These are phyloP conservation scores for Digitaria exilis DNA, from an alignment of 202 grass and related monocot species.

Conservation along the genomic window DNA sequence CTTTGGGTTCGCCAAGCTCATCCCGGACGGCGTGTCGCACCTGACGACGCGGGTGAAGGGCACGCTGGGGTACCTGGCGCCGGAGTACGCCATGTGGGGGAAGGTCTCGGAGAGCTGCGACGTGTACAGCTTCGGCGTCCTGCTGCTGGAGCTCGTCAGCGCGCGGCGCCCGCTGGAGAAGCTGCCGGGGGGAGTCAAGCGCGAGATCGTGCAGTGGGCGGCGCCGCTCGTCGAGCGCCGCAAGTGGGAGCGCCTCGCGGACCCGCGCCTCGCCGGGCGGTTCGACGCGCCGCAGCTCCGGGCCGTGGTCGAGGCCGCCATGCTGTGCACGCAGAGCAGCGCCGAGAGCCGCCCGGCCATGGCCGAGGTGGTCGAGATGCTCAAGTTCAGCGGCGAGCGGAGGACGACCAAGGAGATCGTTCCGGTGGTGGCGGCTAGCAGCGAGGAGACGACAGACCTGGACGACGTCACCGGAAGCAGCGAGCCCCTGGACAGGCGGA, in stretches of 20 bases:
- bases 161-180: constrained; percentile 63
- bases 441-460: constrained; percentile 24
- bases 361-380: constrained; percentile 61
- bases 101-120: constrained; percentile 82
- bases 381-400: constrained; percentile 44
- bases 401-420: constrained; percentile 49
- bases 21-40: constrained; percentile 69
- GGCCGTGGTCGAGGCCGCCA: constrained; percentile 42
- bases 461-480: constrained; percentile 50
- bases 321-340: constrained; percentile 53
- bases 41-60: constrained; percentile 83
- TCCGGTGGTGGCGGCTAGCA: constrained; percentile 28
- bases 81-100: constrained; percentile 85
- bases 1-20: constrained; percentile 81
- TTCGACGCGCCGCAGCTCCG: constrained; percentile 62
- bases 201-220: constrained; percentile 77
- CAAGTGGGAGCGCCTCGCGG: constrained; percentile 61
- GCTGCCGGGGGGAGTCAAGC: constrained; percentile 55
- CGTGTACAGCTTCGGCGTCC: constrained; percentile 78
- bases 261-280: constrained; percentile 49
- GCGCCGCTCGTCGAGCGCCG: constrained; percentile 49
- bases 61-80: constrained; percentile 74
- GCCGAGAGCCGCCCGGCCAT: constrained; percentile 49
- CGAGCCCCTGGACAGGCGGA: constrained; percentile 55
- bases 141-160: constrained; percentile 67